Base-by-base conservation (phyloP, 306 rosid species). In the Prunus mira region DNA sequence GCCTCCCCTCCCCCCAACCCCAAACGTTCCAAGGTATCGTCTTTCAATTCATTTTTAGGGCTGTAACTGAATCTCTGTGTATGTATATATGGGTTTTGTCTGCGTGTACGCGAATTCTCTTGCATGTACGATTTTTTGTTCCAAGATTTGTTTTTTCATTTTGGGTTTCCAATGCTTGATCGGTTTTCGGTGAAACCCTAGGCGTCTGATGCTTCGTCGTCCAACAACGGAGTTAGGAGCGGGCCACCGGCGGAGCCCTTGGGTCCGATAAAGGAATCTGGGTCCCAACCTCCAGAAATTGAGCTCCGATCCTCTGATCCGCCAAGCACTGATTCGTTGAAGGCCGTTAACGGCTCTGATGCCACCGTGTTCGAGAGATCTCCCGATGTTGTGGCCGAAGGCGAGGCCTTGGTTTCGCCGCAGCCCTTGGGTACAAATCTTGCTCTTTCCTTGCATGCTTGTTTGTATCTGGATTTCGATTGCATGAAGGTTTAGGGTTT, bases 21-120 rank as follows among this genome's bases (percentile, higher is more conserved):
- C 78, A 95, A 92, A 86, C 86, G 98, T 86, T 86, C 97, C 58
- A 95, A 92, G 99, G 99, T 95, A 19, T 11, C 12, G 3, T 50
- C 32, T 71, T 60, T 66, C 9, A 41, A 19, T 74, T 3, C 30
- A 3, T 54, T 76, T 64, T 19, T 38, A 38, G 43, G 43, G 43
- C 43, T 38, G 2, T 7, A 38, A 38, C 43, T 38, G 43, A 38
- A 38, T 38, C 43, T 38, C 9, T n/a, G 5, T 78, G 8, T 6
- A 19, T 13, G 0, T 27, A 27, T 27, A 51, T 65, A 34, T 47
- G 75, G 79, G 72, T 34, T 77, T 55, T 38, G 18, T 15, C 41
- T 67, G 9, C 6, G 74, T 56, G 54, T 75, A 80, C 25, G 6
- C 60, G 68, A 27, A 55, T 63, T 83, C 67, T 38, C 34, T 62